Percentiles rank a stretch among this genome's conserved stretches.
Evolutionary conservation across 768 basidiomycete species (phyloP).

Genomic region (Suillus luteus): DNA sequence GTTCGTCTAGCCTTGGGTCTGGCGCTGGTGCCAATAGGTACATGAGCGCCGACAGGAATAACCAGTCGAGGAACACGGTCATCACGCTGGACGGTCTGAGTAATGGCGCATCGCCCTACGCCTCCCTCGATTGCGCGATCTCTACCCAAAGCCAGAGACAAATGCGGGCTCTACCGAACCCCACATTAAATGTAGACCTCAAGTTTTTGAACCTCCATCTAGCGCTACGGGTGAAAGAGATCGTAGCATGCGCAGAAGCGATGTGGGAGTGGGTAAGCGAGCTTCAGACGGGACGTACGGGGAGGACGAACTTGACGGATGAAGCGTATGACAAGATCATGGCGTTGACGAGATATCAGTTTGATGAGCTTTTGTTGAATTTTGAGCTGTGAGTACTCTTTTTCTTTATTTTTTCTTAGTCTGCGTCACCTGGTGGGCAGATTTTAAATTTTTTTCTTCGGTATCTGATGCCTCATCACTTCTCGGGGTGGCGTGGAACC

Average conservation of each 20-base stretch:
- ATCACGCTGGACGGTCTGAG: constrained; percentile 38
- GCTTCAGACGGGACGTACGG: constrained; percentile 39
- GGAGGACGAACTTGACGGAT: constrained; percentile 9
- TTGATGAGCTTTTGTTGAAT: constrained; percentile 55
- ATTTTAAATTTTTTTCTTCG: background rate
- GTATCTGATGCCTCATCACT: background rate
- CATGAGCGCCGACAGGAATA: background rate
- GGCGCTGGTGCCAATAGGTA: background rate
- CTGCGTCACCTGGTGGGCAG: background rate
- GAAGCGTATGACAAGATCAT: constrained; percentile 36
- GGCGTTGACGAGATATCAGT: constrained; percentile 59
- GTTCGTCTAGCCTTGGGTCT: background rate
- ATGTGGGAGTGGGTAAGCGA: constrained; percentile 80
- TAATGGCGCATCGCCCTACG: constrained; percentile 45
- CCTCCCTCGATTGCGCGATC: constrained; percentile 48
- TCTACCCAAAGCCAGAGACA: constrained; percentile 19
- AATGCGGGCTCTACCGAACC: constrained; percentile 46
- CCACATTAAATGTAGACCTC: constrained; percentile 55
- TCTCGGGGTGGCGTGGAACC: background rate
- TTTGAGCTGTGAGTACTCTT: constrained; percentile 60
- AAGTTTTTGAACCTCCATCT: constrained; percentile 64
- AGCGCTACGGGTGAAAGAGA: constrained; percentile 58
- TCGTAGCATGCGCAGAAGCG: constrained; percentile 69
- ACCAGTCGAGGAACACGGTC: background rate
- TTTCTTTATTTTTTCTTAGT: background rate